phyloP scores from a whole-genome alignment of 345 rosid species.

The Hypericum perforatum region DNA sequence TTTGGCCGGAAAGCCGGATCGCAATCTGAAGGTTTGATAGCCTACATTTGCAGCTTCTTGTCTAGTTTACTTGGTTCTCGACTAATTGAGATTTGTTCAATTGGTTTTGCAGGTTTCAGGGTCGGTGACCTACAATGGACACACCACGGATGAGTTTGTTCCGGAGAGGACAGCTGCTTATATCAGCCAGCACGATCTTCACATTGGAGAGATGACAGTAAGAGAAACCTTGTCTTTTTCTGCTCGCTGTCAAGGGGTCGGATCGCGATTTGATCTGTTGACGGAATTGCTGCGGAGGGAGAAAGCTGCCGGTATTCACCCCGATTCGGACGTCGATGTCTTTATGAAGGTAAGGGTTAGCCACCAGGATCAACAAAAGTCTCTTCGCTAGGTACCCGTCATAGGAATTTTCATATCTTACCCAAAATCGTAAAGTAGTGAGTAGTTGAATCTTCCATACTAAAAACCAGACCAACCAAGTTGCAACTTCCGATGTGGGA shows the following conservation, averaged over 20 bases:
- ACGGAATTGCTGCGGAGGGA: background rate
- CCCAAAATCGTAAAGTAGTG: background rate
- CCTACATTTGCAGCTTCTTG: background rate
- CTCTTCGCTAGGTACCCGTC: background rate
- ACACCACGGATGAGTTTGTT: background rate
- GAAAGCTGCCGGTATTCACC: conserved; percentile 2
- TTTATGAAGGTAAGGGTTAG: conserved; percentile 2
- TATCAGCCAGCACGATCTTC: background rate
- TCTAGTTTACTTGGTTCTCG: background rate
- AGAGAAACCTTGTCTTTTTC: conserved; percentile 1
- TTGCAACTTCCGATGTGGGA: too few relatives aligned
- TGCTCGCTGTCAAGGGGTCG: background rate
- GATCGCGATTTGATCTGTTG: background rate
- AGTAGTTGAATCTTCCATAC: too few relatives aligned
- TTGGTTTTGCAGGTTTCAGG: background rate
- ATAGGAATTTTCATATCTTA: background rate
- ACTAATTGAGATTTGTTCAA: background rate
- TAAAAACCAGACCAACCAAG: too few relatives aligned
- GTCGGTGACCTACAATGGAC: background rate
- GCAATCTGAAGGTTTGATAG: background rate
- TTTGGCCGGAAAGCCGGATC: background rate
- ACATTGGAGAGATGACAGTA: conserved; percentile 1
- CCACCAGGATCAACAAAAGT: background rate
- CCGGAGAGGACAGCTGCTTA: background rate
- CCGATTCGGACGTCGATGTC: conserved; percentile 5